Conservation (phyloP, 1,284 basidiomycete species). For the Mycosarcoma maydis region DNA sequence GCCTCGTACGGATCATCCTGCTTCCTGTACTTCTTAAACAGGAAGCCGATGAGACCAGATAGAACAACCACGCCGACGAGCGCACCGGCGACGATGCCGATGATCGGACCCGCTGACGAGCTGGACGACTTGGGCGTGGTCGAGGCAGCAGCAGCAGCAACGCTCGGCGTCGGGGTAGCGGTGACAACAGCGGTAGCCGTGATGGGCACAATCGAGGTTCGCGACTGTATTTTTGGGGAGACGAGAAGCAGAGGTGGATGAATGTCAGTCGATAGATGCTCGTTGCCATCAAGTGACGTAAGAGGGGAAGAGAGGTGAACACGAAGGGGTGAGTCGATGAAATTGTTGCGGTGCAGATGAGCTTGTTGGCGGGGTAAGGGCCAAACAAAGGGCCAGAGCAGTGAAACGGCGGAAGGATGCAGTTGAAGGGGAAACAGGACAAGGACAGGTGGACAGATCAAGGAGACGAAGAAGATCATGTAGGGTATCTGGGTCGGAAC, state of each 20-base stretch:
- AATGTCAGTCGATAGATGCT: slow-evolving; percentile 14
- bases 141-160: slow-evolving; percentile 22
- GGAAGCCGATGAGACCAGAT: slow-evolving; percentile 62
- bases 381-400: background rate
- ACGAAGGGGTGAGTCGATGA: slow-evolving; percentile 5
- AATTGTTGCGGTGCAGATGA: slow-evolving; percentile 4
- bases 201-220: slow-evolving; percentile 20
- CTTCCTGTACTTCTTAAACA: slow-evolving; percentile 62
- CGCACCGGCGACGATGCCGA: slow-evolving; percentile 67
- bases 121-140: slow-evolving; percentile 27
- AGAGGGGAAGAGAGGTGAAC: slow-evolving; percentile 33
- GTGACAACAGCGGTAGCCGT: slow-evolving; percentile 50
- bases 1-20: slow-evolving; percentile 64
- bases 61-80: slow-evolving; percentile 65
- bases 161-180: slow-evolving; percentile 24
- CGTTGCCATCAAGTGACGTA: background rate
- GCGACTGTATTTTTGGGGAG: slow-evolving; percentile 8
- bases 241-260: background rate
- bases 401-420: no score
- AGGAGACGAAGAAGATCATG: no score
- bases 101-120: slow-evolving; percentile 60
- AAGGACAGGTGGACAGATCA: no score
- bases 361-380: background rate
- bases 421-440: background rate
- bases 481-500: slow-evolving; percentile 24